These are phyloP conservation scores for Penicillium sp. DNA, from an alignment of 2,329 filamentous ascomycete genomes.

Conservation along the genomic window DNA sequence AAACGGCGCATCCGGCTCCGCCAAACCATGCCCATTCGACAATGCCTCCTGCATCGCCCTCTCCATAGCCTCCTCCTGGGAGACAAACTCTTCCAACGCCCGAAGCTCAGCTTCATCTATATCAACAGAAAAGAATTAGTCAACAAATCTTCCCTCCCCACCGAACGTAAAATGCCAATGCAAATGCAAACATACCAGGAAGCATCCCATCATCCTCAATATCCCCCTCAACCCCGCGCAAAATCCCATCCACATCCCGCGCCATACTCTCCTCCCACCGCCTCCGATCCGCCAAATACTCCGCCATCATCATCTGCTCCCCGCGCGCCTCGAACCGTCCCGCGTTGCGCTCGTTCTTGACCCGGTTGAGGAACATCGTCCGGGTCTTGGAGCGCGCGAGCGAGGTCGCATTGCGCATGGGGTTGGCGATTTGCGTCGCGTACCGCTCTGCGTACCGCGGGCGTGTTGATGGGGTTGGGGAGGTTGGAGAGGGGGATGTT, in stretches of 20 bases:
- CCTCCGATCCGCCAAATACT: constrained; percentile 41
- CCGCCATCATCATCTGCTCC: constrained; percentile 47
- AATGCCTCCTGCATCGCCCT: constrained; percentile 28
- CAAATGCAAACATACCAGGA: constrained; percentile 23
- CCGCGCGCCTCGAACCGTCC: constrained; percentile 42
- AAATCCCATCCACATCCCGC: constrained; percentile 31
- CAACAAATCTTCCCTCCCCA: neutral
- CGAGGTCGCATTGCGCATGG: constrained; percentile 29
- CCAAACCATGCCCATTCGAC: constrained; percentile 2
- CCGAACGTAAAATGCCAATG: neutral
- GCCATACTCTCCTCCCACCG: constrained; percentile 43
- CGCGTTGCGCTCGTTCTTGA: constrained; percentile 43
- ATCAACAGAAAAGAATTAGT: neutral
- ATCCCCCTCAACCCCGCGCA: constrained; percentile 21
- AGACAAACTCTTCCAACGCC: constrained; percentile 39
- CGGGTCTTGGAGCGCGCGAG: constrained; percentile 39
- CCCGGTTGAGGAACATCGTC: constrained; percentile 44
- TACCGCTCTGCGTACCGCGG: constrained; percentile 41
- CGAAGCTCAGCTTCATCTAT: constrained; percentile 30
- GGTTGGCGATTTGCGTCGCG: constrained; percentile 34
- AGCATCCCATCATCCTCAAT: constrained; percentile 29
- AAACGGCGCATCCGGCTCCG: constrained; percentile 25
- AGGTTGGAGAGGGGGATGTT: constrained; percentile 15
- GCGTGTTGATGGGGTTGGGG: constrained; percentile 18
- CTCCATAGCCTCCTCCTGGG: constrained; percentile 38